Base-by-base conservation (phyloP, 768 basidiomycete genomes). In the Boletus sensibilis region DNA sequence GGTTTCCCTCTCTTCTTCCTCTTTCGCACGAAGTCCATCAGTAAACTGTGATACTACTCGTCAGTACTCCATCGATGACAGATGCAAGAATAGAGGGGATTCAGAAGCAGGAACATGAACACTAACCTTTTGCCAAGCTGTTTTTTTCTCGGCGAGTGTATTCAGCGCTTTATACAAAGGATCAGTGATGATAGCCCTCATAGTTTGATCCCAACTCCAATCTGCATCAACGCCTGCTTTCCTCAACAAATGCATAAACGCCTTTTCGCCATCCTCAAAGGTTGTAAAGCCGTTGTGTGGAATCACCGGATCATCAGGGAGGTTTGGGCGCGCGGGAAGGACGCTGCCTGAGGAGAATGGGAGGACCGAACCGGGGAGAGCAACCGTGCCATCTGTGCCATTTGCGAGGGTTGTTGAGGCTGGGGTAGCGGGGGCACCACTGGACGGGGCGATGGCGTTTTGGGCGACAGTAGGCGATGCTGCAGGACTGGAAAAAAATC, bases 121-220 rank as follows among this genome's bases (percentile, higher is more conserved):
- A 69, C 82, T 38, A 52, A 93, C 94, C 82, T 94, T 94, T 74
- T 95, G 92, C 84, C 92, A 99, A 53, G 88, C 85, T 52, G 86
- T 78, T 76, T 97, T 98, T 77, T 94, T 95, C 75, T 99, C 94
- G 16, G 93, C 93, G 46, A 98, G 80, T 43, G 90, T 93, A 68
- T 90, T 90, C 57, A 99, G 79, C 42, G 94, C 89, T 76, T 93
- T 95, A 77, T 98, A 99, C 61, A 97, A 74, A 42, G 97, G 96
- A 78, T 98, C 96, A 64, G 94, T 98, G 74, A 99, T 96, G 73
- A 97, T 94, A 65, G 92, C 90, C 69, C 95, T 84, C 92, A 98
- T 97, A 50, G 94, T 94, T 76, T 92, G 87, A 72, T 99, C 97
- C 97, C 97, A 99, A 35, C 93, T 93, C 91, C 92, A 98, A 60